Base-by-base conservation (phyloP, 495 filamentous ascomycete species). In the Aspergillus sparsus region DNA sequence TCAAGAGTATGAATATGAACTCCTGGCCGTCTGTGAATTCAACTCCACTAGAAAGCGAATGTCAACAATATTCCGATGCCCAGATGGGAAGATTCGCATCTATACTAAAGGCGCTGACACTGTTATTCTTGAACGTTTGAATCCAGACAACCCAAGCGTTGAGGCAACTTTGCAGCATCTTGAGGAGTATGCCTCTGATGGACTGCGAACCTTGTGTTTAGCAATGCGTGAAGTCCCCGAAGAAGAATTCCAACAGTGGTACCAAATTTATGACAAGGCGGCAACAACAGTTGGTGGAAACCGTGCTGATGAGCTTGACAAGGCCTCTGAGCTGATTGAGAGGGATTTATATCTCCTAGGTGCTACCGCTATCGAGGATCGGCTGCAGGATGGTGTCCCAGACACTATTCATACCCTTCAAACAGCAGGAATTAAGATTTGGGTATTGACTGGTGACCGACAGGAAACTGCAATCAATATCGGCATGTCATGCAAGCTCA, bases 401-500 rank as follows among this genome's bases (percentile, higher is more conserved):
- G 95, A 99, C 71, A 99, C 95, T 3, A 99, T 99, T 62, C 92
- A 98, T 74, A 97, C 93, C 0, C 83, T 99, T 9, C 95, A 99
- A 69, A 89, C 91, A 57, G 95, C 95, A 18, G 94, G 94, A 33
- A 98, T 99, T 74, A 99, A 99, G 77, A 86, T 99, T 47, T 99
- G 95, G 94, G 95, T 99, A 18, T 75, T 99, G 71, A 99, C 95
- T 41, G 95, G 95, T 67, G 95, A 99, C 79, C 83, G 95, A 67
- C 95, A 99, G 71, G 95, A 99, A 71, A 99, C 95, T 49, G 95
- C 95, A 51, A 99, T 99, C 78, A 99, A 99, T 68, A 99, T 99
- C 66, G 95, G 95, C 58, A 99, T 99, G 95, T 96, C 91, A 67
- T 99, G 95, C 75, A 98, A 97, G 77, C 82, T 99, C 27, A 92